Base-by-base conservation (phyloP, 2,329 filamentous ascomycete genomes). In the Phoma herbarum region DNA sequence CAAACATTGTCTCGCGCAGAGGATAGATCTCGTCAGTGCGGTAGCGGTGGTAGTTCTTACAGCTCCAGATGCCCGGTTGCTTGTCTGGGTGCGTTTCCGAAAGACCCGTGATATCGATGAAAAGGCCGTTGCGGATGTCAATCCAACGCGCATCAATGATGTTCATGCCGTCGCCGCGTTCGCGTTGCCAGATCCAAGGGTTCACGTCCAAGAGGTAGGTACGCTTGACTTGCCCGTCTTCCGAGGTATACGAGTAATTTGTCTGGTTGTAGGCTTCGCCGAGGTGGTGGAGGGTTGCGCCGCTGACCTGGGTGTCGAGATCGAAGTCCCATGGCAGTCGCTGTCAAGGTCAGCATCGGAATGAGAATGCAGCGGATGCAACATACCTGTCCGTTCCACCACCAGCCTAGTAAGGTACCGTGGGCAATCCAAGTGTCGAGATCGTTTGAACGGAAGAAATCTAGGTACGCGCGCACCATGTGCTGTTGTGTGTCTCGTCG, bases 371-470 rank as follows among this genome's bases (percentile, higher is more conserved):
- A 55, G 62, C 22, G 39, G 16, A 6, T 14, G 7, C 5, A n/a
- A 46, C 61, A n/a, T 74, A 85, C 83, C 77, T 82, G 81, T 55
- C 82, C 82, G 73, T 92, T 94, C 92, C 92, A 96, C 90, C 90
- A 95, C 92, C 92, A 96, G 12, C 91, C 92, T 22, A 96, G 80
- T 48, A 95, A 79, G 4, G 91, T 93, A 47, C 92, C 92, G 75
- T 96, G 92, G 37, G 92, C 91, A 59, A 96, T 86, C 92, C 92
- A 95, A 0, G 92, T 94, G 77, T 94, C 90, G 61, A 92, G 78
- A 7, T 86, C 85, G 52, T 88, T 81, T 18, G 84, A 80, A 43
- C 82, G 80, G 75, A 91, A 89, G 55, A 86, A 87, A 44, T 83
- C 82, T 43, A 95, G 83, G 78, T 95, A 95, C 50, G 90, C 88